These are phyloP conservation scores for Rasamsonia emersonii DNA, from an alignment of 2,329 filamentous ascomycete species.

Conservation along the genomic window DNA sequence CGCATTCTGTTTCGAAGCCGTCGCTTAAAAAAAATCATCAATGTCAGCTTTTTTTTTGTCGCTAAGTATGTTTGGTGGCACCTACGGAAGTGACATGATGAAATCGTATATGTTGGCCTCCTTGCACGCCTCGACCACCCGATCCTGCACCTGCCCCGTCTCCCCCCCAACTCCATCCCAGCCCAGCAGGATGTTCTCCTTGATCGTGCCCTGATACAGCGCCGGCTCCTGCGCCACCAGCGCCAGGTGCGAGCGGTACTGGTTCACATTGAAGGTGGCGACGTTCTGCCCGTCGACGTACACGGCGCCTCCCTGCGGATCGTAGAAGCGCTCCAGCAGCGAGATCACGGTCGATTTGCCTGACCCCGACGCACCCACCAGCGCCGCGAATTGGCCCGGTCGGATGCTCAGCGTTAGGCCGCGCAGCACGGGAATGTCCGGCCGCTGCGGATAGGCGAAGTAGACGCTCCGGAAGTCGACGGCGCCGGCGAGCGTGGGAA, in stretches of 20 bases:
- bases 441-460: conserved; percentile 20
- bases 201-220: conserved; percentile 57
- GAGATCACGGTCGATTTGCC: conserved; percentile 60
- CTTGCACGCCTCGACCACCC: conserved; percentile 14
- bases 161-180: conserved; percentile 27
- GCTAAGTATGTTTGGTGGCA: conserved; percentile 36
- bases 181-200: conserved; percentile 59
- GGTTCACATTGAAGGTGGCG: conserved; percentile 45
- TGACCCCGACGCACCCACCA: conserved; percentile 48
- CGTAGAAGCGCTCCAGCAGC: conserved; percentile 56
- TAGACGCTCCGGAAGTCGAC: conserved; percentile 37
- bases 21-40: conserved; percentile 63
- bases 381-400: conserved; percentile 43
- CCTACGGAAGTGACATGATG: conserved; percentile 27
- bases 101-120: conserved; percentile 22
- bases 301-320: conserved; percentile 53
- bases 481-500: conserved; percentile 19
- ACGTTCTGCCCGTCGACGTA: conserved; percentile 56
- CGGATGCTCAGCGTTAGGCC: conserved; percentile 21
- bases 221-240: conserved; percentile 65
- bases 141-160: conserved; percentile 9
- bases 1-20: conserved; percentile 17
- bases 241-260: conserved; percentile 55
- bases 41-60: conserved; percentile 54
- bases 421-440: conserved; percentile 11